Base-by-base conservation (phyloP, 1,284 basidiomycete species). In the Cerrena zonata region DNA sequence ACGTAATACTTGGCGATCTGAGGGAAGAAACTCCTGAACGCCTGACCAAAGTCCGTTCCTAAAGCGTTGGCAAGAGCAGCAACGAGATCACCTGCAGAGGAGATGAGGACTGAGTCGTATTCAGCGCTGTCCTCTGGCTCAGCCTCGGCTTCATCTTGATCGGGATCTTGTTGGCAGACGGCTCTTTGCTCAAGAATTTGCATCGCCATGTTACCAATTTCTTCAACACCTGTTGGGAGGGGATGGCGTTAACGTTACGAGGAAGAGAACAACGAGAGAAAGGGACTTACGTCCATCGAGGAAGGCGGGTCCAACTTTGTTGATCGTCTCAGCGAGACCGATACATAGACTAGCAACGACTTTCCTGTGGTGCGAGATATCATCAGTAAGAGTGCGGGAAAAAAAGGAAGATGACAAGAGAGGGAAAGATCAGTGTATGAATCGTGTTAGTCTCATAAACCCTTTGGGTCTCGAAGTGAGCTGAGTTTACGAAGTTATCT, bases 81-180 rank as follows among this genome's bases (percentile, higher is more conserved):
- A 50, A 98, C 94, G 50, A 99, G 85, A 68, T 99, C 96, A 46
- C 89, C 89, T 23, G 96, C 95, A 34, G 94, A 89, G 30, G 91
- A 91, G 66, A 99, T 89, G 53, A 99, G 79, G 40, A 95, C 89
- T 13, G 94, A 92, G 70, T 99, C 96, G 68, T 95, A 97, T 72
- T 99, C 96, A 4, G 94, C 94, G 58, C 90, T 88, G 56, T 89
- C 89, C 63, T 90, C 87, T 12, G 78, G 82, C 25, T 84, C 85
- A 54, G 85, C 84, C 47, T 91, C 90, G 4, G 78, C 77, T 57
- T 93, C 92, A 58, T 95, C 94, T 57, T 90, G 91, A 65, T 98
- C 95, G 47, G 93, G 91, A 67, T 97, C 94, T 67, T 95, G 86
- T 71, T 99, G 96, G 70, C 94, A 96, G 58, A 91, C 79, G 0